Percentiles rank a stretch among this genome's conserved stretches.
Conservation (phyloP, 495 filamentous ascomycete species). For the Hypoxylon trugodes region DNA sequence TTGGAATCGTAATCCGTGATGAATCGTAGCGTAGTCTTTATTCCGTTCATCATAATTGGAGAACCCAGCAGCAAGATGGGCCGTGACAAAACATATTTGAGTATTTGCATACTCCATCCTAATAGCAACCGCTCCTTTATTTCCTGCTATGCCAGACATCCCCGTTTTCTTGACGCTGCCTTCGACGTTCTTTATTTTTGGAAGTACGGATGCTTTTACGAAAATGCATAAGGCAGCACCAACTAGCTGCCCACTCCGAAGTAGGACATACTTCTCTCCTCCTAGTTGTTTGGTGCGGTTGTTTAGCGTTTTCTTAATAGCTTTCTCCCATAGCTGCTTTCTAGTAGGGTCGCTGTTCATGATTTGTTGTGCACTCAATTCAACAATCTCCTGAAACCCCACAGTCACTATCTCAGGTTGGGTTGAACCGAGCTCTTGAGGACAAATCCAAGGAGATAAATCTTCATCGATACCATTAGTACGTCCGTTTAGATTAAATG, state of each 20-base stretch:
- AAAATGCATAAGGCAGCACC: conserved; percentile 92
- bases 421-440: conserved; percentile 54
- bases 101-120: conserved; percentile 95
- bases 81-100: conserved; percentile 93
- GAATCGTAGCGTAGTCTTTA: conserved; percentile 89
- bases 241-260: conserved; percentile 93
- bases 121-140: conserved; percentile 98
- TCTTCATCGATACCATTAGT: conserved; percentile 79
- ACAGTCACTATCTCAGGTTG: conserved; percentile 85
- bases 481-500: conserved; percentile 93
- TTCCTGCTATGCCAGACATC: conserved; percentile 95
- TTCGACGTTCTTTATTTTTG: conserved; percentile 93
- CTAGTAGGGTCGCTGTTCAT: conserved; percentile 95
- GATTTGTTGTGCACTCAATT: conserved; percentile 96
- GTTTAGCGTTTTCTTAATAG: conserved; percentile 82
- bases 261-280: conserved; percentile 81
- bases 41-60: conserved; percentile 97
- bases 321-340: conserved; percentile 84
- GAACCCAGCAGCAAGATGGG: conserved; percentile 95
- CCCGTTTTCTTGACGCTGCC: conserved; percentile 97
- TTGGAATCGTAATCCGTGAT: conserved; percentile 86
- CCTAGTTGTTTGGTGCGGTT: conserved; percentile 65
- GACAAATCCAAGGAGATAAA: conserved; percentile 84
- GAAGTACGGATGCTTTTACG: conserved; percentile 78
- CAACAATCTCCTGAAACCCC: conserved; percentile 97